Conservation (phyloP, 352 stramenopile species). For the Pythium chondricola region DNA sequence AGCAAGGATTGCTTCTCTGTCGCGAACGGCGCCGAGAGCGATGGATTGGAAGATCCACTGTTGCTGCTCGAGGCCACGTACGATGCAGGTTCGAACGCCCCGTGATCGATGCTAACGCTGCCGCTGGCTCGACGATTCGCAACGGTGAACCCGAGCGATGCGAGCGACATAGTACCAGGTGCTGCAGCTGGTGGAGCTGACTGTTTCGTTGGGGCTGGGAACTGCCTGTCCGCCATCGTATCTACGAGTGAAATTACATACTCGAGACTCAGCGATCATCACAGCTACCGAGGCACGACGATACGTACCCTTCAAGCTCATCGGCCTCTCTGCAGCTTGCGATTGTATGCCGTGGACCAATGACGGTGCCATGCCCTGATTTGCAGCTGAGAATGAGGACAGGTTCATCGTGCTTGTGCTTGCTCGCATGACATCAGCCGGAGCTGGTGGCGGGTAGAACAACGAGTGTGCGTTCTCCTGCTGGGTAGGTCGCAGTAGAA, state of each 20-base stretch:
- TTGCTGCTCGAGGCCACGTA: slow-evolving; percentile 11
- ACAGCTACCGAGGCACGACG: too few relatives aligned
- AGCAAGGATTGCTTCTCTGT: slow-evolving; percentile 40
- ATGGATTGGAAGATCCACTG: slow-evolving; percentile 8
- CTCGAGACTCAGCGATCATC: too few relatives aligned
- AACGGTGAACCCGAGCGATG: slow-evolving; percentile 3
- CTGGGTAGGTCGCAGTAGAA: too few relatives aligned
- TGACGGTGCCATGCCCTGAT: slow-evolving; percentile 3
- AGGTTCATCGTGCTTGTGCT: too few relatives aligned
- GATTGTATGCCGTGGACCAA: slow-evolving; percentile 2
- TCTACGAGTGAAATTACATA: slow-evolving; percentile 2
- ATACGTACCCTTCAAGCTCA: slow-evolving; percentile 23
- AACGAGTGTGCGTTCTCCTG: too few relatives aligned
- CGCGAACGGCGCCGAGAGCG: slow-evolving; percentile 26
- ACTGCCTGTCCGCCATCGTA: slow-evolving; percentile 15
- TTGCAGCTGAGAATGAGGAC: too few relatives aligned
- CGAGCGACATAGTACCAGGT: not conserved
- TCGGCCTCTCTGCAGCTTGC: not conserved
- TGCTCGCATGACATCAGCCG: too few relatives aligned
- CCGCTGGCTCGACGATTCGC: slow-evolving; percentile 2
- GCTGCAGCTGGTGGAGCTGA: not conserved
- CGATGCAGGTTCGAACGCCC: slow-evolving; percentile 15
- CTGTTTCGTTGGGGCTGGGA: not conserved
- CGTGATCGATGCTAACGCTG: not conserved
- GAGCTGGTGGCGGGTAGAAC: too few relatives aligned